Percentiles rank a stretch among this genome's conserved stretches.
Conservation (phyloP, 179 eudicot genomes). For the Amaranthus tricolor region DNA sequence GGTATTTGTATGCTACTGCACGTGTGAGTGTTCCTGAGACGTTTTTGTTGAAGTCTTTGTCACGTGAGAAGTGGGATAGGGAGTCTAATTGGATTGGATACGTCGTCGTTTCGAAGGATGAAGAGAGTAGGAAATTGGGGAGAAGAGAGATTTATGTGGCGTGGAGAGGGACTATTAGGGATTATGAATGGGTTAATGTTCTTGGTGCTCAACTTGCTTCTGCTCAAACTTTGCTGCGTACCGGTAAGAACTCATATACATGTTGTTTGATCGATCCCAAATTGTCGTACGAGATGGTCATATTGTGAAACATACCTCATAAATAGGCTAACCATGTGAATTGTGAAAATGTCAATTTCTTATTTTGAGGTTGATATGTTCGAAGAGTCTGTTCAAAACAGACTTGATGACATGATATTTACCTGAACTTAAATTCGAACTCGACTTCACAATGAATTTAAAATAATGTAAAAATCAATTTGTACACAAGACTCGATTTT, state of each 20-base stretch:
- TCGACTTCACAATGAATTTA: too few species aligned
- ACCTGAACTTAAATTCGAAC: too few species aligned
- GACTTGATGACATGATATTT: too few species aligned
- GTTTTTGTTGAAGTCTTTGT: constrained; percentile 50
- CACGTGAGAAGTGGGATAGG: constrained; percentile 78
- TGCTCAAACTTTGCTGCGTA: constrained; percentile 17
- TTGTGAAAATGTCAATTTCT: too few species aligned
- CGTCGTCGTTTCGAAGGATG: constrained; percentile 58
- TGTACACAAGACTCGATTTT: too few species aligned
- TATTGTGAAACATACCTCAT: too few species aligned
- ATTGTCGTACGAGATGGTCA: too few species aligned
- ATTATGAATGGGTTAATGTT: constrained; percentile 67
- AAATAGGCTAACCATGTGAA: too few species aligned
- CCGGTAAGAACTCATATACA: neutral
- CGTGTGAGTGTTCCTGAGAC: constrained; percentile 42
- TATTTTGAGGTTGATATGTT: too few species aligned
- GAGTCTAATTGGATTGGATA: constrained; percentile 89
- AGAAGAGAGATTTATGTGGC: constrained; percentile 68
- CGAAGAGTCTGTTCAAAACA: too few species aligned
- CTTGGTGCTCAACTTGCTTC: constrained; percentile 39
- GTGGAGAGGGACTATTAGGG: constrained; percentile 65
- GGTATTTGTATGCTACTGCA: constrained; percentile 60
- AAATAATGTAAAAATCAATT: too few species aligned
- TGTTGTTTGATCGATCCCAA: too few species aligned
- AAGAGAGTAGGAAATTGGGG: constrained; percentile 34